A percentile compares a stretch with the other conserved stretches of the same genome.
Conservation (phyloP, 345 rosid genomes). For the Bruguiera gymnorhiza region DNA sequence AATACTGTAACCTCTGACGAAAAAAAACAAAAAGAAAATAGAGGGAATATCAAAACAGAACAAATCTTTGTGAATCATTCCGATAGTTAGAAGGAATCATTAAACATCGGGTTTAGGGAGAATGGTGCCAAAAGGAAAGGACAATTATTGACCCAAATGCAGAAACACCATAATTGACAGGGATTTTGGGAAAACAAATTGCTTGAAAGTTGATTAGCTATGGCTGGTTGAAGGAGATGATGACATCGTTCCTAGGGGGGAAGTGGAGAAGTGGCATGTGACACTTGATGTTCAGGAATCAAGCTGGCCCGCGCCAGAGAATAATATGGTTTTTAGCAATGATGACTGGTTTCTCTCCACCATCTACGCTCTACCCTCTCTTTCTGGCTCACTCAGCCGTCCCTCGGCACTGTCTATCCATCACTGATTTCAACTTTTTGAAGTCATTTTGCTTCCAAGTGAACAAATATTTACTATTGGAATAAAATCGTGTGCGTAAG, state of each 20-base stretch:
- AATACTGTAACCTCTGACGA: not conserved
- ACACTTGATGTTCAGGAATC: conserved; percentile 52
- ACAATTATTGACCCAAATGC: not conserved
- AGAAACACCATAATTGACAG: conserved; percentile 6
- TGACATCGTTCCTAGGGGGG: conserved; percentile 22
- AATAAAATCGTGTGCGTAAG: conserved; percentile 24
- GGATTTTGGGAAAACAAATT: conserved; percentile 20
- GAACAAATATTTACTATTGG: not conserved
- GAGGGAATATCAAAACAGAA: not conserved
- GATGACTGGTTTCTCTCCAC: conserved; percentile 25
- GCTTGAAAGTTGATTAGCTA: conserved; percentile 26
- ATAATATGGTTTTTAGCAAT: conserved; percentile 59
- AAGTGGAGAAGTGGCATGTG: conserved; percentile 28
- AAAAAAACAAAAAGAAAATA: not conserved
- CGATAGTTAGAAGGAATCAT: conserved; percentile 26
- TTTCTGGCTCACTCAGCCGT: conserved; percentile 5
- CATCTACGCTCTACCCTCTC: conserved; percentile 8
- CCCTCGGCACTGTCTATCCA: not conserved
- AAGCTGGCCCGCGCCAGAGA: conserved; percentile 70
- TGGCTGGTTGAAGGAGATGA: conserved; percentile 37
- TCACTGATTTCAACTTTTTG: not conserved
- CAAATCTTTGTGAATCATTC: conserved; percentile 23
- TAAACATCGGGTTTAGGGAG: conserved; percentile 18
- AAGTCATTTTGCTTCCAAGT: not conserved
- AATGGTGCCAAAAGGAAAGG: conserved; percentile 11